phyloP scores from a whole-genome alignment of 1,284 basidiomycete species.

The Malassezia pachydermatis region DNA sequence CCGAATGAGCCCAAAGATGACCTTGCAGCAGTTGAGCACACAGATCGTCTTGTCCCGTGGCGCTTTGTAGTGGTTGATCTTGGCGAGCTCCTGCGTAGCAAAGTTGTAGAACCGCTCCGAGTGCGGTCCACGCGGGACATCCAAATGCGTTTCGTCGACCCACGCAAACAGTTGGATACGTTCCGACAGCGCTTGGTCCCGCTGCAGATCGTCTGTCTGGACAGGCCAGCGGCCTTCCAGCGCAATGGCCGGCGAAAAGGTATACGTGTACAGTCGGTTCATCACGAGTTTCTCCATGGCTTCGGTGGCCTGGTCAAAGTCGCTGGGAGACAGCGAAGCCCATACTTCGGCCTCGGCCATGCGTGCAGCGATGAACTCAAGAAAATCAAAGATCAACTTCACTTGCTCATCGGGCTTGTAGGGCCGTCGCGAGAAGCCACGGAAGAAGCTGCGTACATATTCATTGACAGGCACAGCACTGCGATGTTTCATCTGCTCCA shows the following conservation, averaged over 20 bases:
- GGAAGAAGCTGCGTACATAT: conserved; percentile 44
- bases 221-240: conserved; percentile 42
- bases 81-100: conserved; percentile 74
- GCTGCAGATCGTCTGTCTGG: conserved; percentile 83
- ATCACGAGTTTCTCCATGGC: conserved; percentile 99
- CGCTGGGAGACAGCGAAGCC: conserved; percentile 54
- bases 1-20: conserved; percentile 90
- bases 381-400: conserved; percentile 48
- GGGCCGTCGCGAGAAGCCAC: conserved; percentile 45
- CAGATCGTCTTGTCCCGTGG: conserved; percentile 96
- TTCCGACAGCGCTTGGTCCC: conserved; percentile 78
- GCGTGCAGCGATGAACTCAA: conserved; percentile 42
- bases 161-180: conserved; percentile 84
- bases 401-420: conserved; percentile 43
- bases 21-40: conserved; percentile 94
- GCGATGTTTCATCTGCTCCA: conserved; percentile 46
- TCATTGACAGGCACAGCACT: conserved; percentile 44
- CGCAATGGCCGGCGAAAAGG: conserved; percentile 42
- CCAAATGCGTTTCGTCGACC: conserved; percentile 79
- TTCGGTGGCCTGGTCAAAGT: conserved; percentile 94
- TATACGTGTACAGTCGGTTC: conserved; percentile 70
- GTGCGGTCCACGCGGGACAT: conserved; percentile 50
- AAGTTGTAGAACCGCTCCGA: conserved; percentile 77
- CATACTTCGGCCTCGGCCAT: conserved; percentile 42
- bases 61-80: conserved; percentile 97